Percentiles rank a stretch among this genome's conserved stretches.
phyloP scores from a whole-genome alignment of 768 basidiomycete genomes.

The Clitopilus passeckerianus region DNA sequence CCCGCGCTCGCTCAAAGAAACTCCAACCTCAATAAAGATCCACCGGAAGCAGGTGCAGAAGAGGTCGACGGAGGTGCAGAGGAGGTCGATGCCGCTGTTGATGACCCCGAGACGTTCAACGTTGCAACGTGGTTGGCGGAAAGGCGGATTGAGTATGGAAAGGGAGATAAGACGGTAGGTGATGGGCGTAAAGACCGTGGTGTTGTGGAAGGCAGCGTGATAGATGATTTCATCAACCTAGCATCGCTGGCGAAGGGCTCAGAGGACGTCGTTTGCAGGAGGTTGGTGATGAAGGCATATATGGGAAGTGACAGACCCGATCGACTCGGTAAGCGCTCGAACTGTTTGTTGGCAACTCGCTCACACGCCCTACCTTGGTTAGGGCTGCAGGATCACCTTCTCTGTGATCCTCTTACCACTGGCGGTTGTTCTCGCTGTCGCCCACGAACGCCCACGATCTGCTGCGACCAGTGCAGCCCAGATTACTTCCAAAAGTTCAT shows the following conservation, averaged over 20 bases:
- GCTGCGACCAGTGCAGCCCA: slow-evolving; percentile 8
- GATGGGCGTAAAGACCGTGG: neutral
- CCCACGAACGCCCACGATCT: neutral
- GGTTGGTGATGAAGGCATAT: neutral
- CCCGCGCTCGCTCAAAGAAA: too few species aligned
- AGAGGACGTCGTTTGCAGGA: slow-evolving; percentile 1
- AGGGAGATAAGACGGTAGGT: neutral
- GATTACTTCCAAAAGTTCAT: slow-evolving; percentile 3
- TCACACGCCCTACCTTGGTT: slow-evolving; percentile 1
- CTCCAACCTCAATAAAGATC: too few species aligned
- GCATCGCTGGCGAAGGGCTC: neutral
- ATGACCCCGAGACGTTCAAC: too few species aligned
- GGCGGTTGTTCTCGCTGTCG: slow-evolving; percentile 5
- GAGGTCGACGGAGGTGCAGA: too few species aligned
- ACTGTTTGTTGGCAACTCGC: neutral
- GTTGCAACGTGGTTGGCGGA: neutral
- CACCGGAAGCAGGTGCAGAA: too few species aligned
- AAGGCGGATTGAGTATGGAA: neutral
- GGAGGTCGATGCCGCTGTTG: too few species aligned
- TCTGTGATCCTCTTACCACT: neutral
- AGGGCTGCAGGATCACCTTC: slow-evolving; percentile 2
- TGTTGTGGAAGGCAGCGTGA: slow-evolving; percentile 3
- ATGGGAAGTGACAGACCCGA: slow-evolving; percentile 1
- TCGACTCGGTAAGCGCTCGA: neutral
- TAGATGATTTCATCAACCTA: slow-evolving; percentile 3